These are phyloP conservation scores for Pleomassaria siparia DNA, from an alignment of 2,329 filamentous ascomycete genomes.

Conservation along the genomic window DNA sequence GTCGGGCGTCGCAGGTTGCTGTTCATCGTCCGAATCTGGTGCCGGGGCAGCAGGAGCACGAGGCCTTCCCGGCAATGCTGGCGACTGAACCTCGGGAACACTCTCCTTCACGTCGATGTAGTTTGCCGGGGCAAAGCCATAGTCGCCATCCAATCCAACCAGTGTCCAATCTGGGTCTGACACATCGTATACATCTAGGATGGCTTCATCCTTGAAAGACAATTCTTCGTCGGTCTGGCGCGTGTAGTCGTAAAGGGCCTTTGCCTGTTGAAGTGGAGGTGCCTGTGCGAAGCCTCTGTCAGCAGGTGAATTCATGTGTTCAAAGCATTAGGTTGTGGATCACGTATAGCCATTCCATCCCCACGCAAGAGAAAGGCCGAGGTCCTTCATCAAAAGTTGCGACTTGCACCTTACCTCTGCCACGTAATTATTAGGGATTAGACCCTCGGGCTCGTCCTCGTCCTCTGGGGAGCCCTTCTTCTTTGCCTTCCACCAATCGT, in stretches of 20 bases:
- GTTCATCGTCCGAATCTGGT: slow-evolving; percentile 48
- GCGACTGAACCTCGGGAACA: slow-evolving; percentile 50
- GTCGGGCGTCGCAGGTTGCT: slow-evolving; percentile 46
- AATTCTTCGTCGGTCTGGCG: slow-evolving; percentile 97
- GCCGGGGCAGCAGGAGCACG: slow-evolving; percentile 40
- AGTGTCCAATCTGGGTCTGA: slow-evolving; percentile 97
- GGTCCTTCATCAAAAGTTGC: background rate
- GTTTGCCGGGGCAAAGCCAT: slow-evolving; percentile 92
- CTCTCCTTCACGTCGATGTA: slow-evolving; percentile 76
- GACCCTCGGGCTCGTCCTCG: slow-evolving; percentile 85
- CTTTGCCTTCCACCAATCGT: slow-evolving; percentile 96
- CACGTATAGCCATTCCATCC: background rate
- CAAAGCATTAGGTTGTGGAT: background rate
- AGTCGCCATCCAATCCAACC: slow-evolving; percentile 80
- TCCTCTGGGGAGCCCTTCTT: slow-evolving; percentile 78
- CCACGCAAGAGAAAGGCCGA: background rate
- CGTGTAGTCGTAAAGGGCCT: slow-evolving; percentile 96
- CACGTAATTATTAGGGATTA: slow-evolving; percentile 94
- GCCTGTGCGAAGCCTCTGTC: slow-evolving; percentile 51
- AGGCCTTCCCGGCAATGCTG: slow-evolving; percentile 45
- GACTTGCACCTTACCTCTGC: slow-evolving; percentile 71
- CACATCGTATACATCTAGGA: slow-evolving; percentile 81
- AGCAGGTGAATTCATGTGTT: slow-evolving; percentile 9
- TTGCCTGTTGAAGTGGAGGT: slow-evolving; percentile 68
- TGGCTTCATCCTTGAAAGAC: slow-evolving; percentile 87